These are phyloP conservation scores for Neurospora sp. DNA, from an alignment of 495 filamentous ascomycete species.

Conservation along the genomic window DNA sequence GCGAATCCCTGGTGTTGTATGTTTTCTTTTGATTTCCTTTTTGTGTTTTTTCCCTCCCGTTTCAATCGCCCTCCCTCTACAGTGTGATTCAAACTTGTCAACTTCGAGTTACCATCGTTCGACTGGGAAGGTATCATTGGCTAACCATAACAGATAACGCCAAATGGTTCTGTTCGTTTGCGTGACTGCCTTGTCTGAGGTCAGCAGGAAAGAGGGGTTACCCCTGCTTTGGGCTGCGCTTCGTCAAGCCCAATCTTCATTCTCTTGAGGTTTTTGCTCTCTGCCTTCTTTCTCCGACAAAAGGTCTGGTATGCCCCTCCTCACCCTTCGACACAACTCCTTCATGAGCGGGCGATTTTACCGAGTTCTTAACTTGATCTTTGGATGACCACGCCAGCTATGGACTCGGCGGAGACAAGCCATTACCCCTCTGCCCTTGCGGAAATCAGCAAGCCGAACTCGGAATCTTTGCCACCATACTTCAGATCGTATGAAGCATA, in stretches of 20 bases:
- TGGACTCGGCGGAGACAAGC: background rate
- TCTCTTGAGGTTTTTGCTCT: background rate
- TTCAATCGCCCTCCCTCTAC: background rate
- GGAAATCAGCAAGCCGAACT: background rate
- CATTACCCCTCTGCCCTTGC: background rate
- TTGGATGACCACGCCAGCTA: background rate
- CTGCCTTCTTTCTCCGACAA: background rate
- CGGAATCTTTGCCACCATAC: background rate
- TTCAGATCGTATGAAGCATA: background rate
- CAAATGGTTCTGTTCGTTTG: background rate
- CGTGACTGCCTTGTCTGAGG: background rate
- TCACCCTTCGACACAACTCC: background rate
- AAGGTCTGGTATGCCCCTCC: background rate
- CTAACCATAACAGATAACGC: background rate
- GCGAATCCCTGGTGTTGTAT: constrained; percentile 32
- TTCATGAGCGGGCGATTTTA: background rate
- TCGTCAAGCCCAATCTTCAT: background rate
- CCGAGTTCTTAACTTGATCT: background rate
- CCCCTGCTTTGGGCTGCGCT: background rate
- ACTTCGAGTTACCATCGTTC: background rate
- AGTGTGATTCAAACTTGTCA: no score
- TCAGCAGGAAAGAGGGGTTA: background rate
- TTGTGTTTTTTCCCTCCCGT: background rate
- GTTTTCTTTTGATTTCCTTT: background rate
- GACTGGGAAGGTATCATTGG: background rate